Conservation (phyloP, 177 flowering plant species). For the Vitis hybrid region DNA sequence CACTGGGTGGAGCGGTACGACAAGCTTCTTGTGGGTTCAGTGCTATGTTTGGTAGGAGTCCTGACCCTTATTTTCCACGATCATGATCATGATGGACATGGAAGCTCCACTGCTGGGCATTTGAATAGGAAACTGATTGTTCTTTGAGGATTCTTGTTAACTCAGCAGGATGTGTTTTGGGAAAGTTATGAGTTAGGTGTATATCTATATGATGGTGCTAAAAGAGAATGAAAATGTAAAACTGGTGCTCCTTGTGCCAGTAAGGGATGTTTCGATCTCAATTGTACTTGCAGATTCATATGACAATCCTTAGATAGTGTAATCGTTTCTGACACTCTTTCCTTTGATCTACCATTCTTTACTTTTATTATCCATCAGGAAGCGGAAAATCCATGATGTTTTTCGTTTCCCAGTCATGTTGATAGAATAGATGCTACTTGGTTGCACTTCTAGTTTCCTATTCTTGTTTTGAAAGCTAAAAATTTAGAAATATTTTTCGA, state of each 20-base stretch:
- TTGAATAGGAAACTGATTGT: constrained; percentile 59
- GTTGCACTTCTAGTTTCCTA: too few relatives aligned
- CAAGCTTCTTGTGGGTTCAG: constrained; percentile 95
- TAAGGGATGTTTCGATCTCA: neutral
- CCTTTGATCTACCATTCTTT: too few relatives aligned
- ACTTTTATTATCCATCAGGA: too few relatives aligned
- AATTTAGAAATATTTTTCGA: too few relatives aligned
- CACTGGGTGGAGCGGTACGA: constrained; percentile 98
- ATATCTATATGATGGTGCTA: neutral
- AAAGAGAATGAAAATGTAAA: neutral
- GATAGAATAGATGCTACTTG: too few relatives aligned
- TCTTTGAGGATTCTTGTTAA: constrained; percentile 20
- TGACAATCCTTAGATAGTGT: neutral
- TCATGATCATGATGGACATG: constrained; percentile 50
- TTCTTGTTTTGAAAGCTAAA: too few relatives aligned
- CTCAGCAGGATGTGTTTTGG: neutral
- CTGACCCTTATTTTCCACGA: constrained; percentile 85
- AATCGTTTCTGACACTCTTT: too few relatives aligned
- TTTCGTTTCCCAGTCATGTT: too few relatives aligned
- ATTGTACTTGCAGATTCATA: neutral
- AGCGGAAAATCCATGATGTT: too few relatives aligned
- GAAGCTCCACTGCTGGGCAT: constrained; percentile 31
- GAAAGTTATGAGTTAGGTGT: neutral
- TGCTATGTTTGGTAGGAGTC: constrained; percentile 86
- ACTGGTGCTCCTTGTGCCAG: neutral